Conservation (phyloP, 305 asterid genomes). For the Fraxinus dipetala region DNA sequence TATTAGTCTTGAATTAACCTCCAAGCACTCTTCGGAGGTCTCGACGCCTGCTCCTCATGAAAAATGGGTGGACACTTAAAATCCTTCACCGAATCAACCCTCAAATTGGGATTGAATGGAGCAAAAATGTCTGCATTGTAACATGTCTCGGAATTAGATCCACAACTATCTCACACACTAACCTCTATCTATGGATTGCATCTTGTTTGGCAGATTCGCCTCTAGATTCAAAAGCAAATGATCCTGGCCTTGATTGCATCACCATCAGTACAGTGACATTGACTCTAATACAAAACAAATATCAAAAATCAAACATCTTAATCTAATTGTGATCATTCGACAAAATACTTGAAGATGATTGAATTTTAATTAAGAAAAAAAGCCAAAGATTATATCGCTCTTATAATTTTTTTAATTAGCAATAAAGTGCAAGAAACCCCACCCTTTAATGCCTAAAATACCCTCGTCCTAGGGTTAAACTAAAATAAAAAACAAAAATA, state of each 20-base stretch:
- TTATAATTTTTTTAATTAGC: neutral
- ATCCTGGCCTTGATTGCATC: neutral
- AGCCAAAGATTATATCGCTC: neutral
- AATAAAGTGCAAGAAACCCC: neutral
- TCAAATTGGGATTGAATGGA: neutral
- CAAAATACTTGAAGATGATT: neutral
- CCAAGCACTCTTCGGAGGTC: neutral
- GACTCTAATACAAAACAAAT: neutral
- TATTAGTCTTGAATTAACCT: neutral
- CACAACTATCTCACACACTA: neutral
- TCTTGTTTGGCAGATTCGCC: neutral
- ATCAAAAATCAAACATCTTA: neutral
- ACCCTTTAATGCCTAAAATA: neutral
- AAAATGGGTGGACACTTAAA: neutral
- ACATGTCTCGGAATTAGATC: neutral
- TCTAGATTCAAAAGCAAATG: neutral
- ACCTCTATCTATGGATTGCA: neutral
- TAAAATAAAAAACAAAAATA: neutral
- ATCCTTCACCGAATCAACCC: neutral
- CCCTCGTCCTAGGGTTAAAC: neutral
- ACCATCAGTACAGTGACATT: neutral
- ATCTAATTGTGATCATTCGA: neutral
- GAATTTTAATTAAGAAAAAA: neutral
- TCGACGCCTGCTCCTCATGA: neutral
- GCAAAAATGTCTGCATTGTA: neutral